phyloP scores from a whole-genome alignment of 2,329 filamentous ascomycete genomes.

The Colletotrichum tanaceti region DNA sequence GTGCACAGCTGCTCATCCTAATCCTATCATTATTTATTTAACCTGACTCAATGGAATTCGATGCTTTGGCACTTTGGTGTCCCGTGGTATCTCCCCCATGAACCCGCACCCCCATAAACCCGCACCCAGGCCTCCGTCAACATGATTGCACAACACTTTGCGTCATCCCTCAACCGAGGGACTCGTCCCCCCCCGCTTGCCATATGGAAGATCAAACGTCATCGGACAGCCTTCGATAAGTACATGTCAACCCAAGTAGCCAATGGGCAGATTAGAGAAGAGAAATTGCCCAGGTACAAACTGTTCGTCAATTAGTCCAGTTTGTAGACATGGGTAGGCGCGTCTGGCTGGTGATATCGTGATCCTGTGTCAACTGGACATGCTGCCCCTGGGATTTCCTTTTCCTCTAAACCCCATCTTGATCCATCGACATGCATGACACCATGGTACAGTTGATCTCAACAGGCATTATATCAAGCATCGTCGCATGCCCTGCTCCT shows the following conservation, averaged over 20 bases:
- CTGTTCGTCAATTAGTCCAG: conserved; percentile 27
- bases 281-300: conserved; percentile 3
- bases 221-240: neutral
- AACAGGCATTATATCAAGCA: conserved; percentile 21
- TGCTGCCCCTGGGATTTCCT: conserved; percentile 6
- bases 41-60: conserved; percentile 14
- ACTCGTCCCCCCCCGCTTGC: neutral
- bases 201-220: neutral
- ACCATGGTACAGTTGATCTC: conserved; percentile 23
- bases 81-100: conserved; percentile 10
- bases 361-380: conserved; percentile 12
- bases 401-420: conserved; percentile 3
- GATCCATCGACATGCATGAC: conserved; percentile 16
- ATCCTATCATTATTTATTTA: conserved; percentile 6
- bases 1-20: neutral
- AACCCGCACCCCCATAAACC: too few species aligned
- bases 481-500: neutral
- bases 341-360: conserved; percentile 10
- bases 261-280: neutral
- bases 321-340: conserved; percentile 10
- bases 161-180: neutral
- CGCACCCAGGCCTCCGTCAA: neutral
- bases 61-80: conserved; percentile 6
- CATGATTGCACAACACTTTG: neutral
- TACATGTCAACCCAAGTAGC: neutral